Conservation (phyloP, 352 stramenopile species). For the Phytophthora boehmeriae region DNA sequence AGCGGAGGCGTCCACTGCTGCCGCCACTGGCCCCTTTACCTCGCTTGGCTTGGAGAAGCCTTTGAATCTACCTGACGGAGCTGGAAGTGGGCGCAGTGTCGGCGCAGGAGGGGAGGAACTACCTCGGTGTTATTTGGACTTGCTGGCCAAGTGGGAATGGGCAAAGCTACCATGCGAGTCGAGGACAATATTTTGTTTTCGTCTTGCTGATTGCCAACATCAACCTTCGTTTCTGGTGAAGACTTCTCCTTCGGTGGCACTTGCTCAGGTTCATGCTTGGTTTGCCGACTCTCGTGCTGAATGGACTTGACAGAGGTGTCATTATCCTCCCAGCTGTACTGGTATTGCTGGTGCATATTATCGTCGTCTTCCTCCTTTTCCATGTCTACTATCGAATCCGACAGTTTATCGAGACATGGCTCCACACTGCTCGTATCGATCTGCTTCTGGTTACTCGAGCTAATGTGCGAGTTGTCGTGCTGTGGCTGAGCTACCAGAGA, state of each 20-base stretch:
- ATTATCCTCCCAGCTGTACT: constrained; percentile 49
- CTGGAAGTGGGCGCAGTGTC: constrained; percentile 24
- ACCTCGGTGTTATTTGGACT: constrained; percentile 2
- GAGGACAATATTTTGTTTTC: constrained; percentile 24
- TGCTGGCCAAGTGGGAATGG: constrained; percentile 9
- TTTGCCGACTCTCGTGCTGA: constrained; percentile 12
- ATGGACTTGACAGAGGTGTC: constrained; percentile 9
- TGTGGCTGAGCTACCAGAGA: constrained; percentile 27
- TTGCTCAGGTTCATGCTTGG: too few relatives aligned
- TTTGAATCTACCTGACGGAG: constrained; percentile 22
- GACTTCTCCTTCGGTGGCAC: background rate
- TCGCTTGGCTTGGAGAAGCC: constrained; percentile 6
- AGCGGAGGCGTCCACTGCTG: constrained; percentile 6
- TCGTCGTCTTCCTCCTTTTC: constrained; percentile 44
- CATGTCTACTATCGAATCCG: constrained; percentile 55
- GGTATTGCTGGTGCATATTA: constrained; percentile 28
- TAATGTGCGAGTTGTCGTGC: background rate
- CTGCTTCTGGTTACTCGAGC: constrained; percentile 24
- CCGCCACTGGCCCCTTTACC: constrained; percentile 3
- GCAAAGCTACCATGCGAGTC: constrained; percentile 25
- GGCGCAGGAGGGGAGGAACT: constrained; percentile 29
- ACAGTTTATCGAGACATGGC: constrained; percentile 30
- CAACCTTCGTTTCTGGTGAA: background rate
- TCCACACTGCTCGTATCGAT: constrained; percentile 14
- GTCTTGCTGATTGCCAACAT: background rate